Percentiles rank a stretch among this genome's conserved stretches.
These are phyloP conservation scores for Moelleriella libera DNA, from an alignment of 2,329 filamentous ascomycete genomes.

Conservation along the genomic window DNA sequence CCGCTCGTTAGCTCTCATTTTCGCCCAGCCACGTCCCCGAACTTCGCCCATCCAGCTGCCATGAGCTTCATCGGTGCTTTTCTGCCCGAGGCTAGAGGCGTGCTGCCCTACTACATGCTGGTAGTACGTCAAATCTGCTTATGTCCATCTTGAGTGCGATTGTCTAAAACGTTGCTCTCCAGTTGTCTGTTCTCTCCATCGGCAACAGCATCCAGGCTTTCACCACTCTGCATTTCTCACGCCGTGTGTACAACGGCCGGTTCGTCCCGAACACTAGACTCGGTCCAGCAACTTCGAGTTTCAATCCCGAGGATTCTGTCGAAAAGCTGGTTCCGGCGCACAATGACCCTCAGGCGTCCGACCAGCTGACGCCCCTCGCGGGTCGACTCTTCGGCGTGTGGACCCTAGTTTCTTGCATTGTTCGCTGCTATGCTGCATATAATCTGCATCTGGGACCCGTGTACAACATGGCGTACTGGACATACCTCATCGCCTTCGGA, in stretches of 20 bases:
- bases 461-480: slow-evolving; percentile 72
- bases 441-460: slow-evolving; percentile 57
- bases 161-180: neutral
- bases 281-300: slow-evolving; percentile 21
- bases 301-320: slow-evolving; percentile 37
- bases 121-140: slow-evolving; percentile 24
- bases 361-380: slow-evolving; percentile 60
- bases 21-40: too few species aligned
- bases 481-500: slow-evolving; percentile 60
- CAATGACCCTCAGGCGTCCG: slow-evolving; percentile 31
- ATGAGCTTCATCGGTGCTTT: slow-evolving; percentile 32
- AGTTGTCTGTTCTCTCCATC: slow-evolving; percentile 74
- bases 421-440: slow-evolving; percentile 75
- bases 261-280: slow-evolving; percentile 38
- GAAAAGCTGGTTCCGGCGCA: slow-evolving; percentile 33
- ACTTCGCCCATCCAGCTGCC: neutral
- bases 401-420: slow-evolving; percentile 64
- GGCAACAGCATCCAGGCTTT: slow-evolving; percentile 82
- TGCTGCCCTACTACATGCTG: slow-evolving; percentile 45
- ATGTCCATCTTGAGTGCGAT: neutral
- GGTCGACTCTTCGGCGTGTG: slow-evolving; percentile 78
- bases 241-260: slow-evolving; percentile 68
- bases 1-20: too few species aligned
- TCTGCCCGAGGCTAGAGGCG: slow-evolving; percentile 35
- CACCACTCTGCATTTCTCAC: slow-evolving; percentile 63